Conservation (phyloP, 106 monocot species). For the Dioscorea dumetorum region DNA sequence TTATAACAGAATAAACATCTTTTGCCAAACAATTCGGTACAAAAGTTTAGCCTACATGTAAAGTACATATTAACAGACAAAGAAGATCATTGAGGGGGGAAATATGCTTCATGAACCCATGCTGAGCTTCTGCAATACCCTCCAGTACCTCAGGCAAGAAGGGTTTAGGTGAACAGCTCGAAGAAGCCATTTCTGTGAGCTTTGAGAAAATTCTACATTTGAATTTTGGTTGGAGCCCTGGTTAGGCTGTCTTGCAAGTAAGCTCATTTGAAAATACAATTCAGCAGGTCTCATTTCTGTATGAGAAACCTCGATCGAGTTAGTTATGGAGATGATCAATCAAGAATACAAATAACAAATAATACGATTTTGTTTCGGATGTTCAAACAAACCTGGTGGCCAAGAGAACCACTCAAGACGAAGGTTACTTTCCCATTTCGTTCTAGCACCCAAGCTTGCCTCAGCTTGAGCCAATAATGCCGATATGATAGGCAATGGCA, state of each 20-base stretch:
- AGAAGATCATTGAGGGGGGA: no score
- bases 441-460: slow-evolving; percentile 68
- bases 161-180: slow-evolving; percentile 85
- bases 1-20: no score
- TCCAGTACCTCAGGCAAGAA: slow-evolving; percentile 85
- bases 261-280: slow-evolving; percentile 85
- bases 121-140: slow-evolving; percentile 44
- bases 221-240: slow-evolving; percentile 12
- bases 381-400: slow-evolving; percentile 71
- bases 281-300: slow-evolving; percentile 92
- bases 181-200: slow-evolving; percentile 60
- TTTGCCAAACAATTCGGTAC: no score
- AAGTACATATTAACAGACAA: no score
- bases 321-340: no score
- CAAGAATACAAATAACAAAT: not conserved
- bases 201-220: slow-evolving; percentile 37
- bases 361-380: not conserved
- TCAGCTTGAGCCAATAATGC: slow-evolving; percentile 79
- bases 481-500: slow-evolving; percentile 63
- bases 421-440: slow-evolving; percentile 79
- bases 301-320: not conserved
- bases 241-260: slow-evolving; percentile 45
- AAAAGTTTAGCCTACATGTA: no score
- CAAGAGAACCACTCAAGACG: slow-evolving; percentile 84
- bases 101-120: not conserved